A percentile compares a stretch with the other conserved stretches of the same genome.
Evolutionary conservation across 148 eudicot genomes (phyloP).

Genomic region (Bassia scoparia): DNA sequence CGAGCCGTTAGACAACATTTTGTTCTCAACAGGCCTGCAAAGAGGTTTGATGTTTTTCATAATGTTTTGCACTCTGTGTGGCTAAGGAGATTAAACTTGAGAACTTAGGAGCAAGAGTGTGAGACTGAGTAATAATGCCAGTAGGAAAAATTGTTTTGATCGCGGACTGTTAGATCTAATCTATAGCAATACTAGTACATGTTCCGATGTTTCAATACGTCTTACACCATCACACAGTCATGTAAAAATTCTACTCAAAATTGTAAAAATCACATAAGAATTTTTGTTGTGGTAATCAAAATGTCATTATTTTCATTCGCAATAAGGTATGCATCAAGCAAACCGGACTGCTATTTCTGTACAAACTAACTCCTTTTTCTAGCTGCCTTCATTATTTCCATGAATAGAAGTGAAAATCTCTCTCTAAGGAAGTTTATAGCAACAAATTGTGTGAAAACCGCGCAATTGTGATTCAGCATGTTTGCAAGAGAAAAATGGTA

Average conservation of each 20-base stretch:
- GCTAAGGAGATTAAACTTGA: constrained; percentile 41
- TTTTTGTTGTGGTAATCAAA: background rate
- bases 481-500: constrained; percentile 43
- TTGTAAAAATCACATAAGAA: background rate
- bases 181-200: background rate
- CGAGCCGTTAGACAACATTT: constrained; percentile 39
- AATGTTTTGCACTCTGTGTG: constrained; percentile 56
- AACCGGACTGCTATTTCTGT: constrained; percentile 4
- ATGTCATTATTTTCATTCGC: too few species aligned
- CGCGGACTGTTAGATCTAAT: background rate
- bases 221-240: background rate
- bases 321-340: background rate
- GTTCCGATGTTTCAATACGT: too few species aligned
- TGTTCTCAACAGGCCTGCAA: constrained; percentile 37
- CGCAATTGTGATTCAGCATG: constrained; percentile 41
- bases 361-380: background rate
- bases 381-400: constrained; percentile 13
- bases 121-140: background rate
- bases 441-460: constrained; percentile 36
- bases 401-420: background rate
- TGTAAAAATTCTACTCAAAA: background rate
- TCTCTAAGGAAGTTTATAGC: background rate
- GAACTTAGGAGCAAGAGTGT: too few species aligned
- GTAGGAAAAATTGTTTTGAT: background rate
- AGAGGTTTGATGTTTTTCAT: constrained; percentile 44